Conservation (phyloP, 2,329 filamentous ascomycete species). For the Xylaria sp. region DNA sequence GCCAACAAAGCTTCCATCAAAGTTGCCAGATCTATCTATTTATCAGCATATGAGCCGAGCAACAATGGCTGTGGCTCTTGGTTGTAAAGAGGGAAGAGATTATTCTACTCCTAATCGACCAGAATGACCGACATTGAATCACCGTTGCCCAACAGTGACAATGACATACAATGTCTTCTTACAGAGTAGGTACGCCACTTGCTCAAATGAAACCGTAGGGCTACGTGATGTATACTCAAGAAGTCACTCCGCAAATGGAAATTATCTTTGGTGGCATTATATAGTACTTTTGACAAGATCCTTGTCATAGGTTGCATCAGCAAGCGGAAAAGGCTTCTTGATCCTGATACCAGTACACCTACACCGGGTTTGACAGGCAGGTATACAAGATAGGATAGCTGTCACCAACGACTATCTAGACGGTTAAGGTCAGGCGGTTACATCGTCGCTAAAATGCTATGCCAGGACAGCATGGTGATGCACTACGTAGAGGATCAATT, state of each 20-base stretch:
- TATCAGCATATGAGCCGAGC: neutral
- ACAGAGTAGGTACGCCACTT: neutral
- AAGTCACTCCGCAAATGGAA: neutral
- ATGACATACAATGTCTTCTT: neutral
- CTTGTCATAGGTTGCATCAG: neutral
- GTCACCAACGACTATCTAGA: neutral
- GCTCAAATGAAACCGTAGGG: neutral
- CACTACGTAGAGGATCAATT: conserved; percentile 10
- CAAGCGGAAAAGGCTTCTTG: neutral
- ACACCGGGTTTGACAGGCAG: neutral
- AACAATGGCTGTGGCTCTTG: neutral
- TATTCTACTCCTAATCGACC: no score
- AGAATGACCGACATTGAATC: no score
- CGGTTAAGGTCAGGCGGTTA: neutral
- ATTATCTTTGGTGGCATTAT: neutral
- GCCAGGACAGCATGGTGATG: neutral
- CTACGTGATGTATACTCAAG: neutral
- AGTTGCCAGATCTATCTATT: neutral
- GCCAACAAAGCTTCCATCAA: neutral
- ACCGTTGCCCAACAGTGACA: no score
- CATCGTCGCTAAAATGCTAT: conserved; percentile 1
- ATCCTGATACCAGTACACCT: neutral
- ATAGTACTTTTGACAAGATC: neutral
- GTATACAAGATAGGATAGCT: neutral
- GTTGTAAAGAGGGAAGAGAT: neutral